phyloP scores from a whole-genome alignment of 352 stramenopile species.

The Phytophthora cactorum region DNA sequence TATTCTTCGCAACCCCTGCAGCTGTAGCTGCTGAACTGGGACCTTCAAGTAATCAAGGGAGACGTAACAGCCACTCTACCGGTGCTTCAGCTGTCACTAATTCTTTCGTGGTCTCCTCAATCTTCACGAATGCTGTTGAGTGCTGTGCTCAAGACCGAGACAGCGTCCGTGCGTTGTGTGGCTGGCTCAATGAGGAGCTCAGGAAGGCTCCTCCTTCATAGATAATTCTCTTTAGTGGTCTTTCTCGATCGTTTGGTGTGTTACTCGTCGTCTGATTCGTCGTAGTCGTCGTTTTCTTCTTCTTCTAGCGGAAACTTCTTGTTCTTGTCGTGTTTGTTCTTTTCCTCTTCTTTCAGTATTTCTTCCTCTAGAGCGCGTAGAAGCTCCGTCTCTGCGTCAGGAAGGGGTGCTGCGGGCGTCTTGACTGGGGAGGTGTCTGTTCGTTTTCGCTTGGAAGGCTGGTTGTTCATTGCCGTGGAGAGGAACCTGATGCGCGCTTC shows the following conservation, averaged over 20 bases:
- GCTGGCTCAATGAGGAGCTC: constrained; percentile 57
- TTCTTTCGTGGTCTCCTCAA: constrained; percentile 14
- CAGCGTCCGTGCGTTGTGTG: constrained; percentile 41
- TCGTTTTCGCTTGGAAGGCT: constrained; percentile 1
- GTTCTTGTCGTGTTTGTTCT: constrained; percentile 9
- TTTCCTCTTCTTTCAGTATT: constrained; percentile 31
- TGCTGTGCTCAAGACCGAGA: constrained; percentile 54
- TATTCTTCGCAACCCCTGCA: constrained; percentile 13
- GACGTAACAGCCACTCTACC: constrained; percentile 8
- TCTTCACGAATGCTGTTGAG: constrained; percentile 61
- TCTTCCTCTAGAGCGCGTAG: constrained; percentile 49
- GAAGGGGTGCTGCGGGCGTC: neutral
- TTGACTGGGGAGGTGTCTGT: neutral
- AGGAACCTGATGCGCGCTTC: constrained; percentile 4
- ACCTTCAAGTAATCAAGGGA: constrained; percentile 1
- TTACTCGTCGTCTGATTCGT: constrained; percentile 38
- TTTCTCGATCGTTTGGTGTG: neutral
- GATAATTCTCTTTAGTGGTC: neutral
- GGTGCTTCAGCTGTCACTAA: constrained; percentile 8
- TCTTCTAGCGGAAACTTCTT: constrained; percentile 18
- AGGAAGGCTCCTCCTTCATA: constrained; percentile 29
- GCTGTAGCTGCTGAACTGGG: constrained; percentile 12
- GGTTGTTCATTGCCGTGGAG: neutral
- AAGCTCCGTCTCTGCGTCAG: constrained; percentile 38
- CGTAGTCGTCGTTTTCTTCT: constrained; percentile 46